Evolutionary conservation across 2,329 filamentous ascomycete species (phyloP), one percentile per base, ranked within the genome.

Genomic region (Orbilia oligospora): DNA sequence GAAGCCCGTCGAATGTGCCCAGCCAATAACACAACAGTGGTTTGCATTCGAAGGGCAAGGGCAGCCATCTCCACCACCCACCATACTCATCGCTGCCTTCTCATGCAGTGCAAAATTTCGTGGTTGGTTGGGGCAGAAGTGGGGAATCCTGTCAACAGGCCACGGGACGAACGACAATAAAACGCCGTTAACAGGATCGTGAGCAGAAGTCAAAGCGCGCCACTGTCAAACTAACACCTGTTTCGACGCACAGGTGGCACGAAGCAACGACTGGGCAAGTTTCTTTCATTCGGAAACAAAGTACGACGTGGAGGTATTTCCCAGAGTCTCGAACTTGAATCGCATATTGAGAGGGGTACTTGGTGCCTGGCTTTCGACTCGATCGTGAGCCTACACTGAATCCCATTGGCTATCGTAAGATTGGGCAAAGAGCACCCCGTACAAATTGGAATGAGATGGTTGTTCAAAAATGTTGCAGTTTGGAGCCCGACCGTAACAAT

Each of bases 151-250:
- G 58, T 66, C 70, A 67, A 56, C 48, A 46, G 38, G 53, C 18
- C 61, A 61, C 56, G 56, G 56, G 56, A 61, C 56, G 56, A 36
- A 44, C 41, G 44, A 41, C 51, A 73, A 61, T 67, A 67, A 67
- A 73, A 73, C 70, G 63, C 70, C 70, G 16, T 44, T 73, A 73
- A 67, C 63, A 44, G 48, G 51, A 67, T 73, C 70, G 51, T 46
- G 70, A 73, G 53, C 38, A 58, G 36, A 44, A 61, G 30, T 66
- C 61, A 53, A 67, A 53, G 70, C 70, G 70, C 70, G 70, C 70
- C 70, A 66, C 70, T 51, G 63, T 56, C 70, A 46, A 73, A 48
- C 36, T 44, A 64, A 71, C 63, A 66, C 24, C 48, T 58, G 70
- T 73, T 73, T 73, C 61, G 70, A 58, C 33, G 51, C 49, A 61